A percentile compares a stretch with the other conserved stretches of the same genome.
Conservation (phyloP, 2,329 filamentous ascomycete genomes). For the Beauveria sp. region DNA sequence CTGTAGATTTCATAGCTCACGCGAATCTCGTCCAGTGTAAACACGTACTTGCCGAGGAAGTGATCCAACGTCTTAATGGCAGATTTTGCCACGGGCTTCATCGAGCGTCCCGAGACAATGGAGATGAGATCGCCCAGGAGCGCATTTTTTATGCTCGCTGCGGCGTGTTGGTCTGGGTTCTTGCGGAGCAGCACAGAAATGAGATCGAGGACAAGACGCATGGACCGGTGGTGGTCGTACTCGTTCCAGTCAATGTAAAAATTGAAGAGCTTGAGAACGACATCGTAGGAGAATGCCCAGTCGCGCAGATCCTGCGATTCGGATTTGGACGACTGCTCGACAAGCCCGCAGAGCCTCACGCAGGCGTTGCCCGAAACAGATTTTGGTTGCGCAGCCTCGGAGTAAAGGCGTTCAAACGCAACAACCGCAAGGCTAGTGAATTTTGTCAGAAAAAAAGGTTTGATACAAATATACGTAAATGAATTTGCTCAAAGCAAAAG, state of each 20-base stretch:
- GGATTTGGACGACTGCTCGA: slow-evolving; percentile 51
- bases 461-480: not conserved
- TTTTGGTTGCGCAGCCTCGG: slow-evolving; percentile 43
- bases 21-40: slow-evolving; percentile 40
- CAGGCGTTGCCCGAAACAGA: slow-evolving; percentile 49
- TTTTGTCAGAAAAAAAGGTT: not conserved
- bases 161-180: slow-evolving; percentile 37
- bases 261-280: slow-evolving; percentile 44
- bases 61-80: slow-evolving; percentile 60
- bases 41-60: slow-evolving; percentile 53
- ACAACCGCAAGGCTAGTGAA: slow-evolving; percentile 22
- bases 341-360: slow-evolving; percentile 52
- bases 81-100: slow-evolving; percentile 60
- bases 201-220: slow-evolving; percentile 55
- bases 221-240: slow-evolving; percentile 54
- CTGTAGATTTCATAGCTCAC: slow-evolving; percentile 34
- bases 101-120: slow-evolving; percentile 51
- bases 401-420: slow-evolving; percentile 41
- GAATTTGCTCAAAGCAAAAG: not conserved
- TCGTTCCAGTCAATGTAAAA: slow-evolving; percentile 63
- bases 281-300: slow-evolving; percentile 45
- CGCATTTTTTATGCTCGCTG: slow-evolving; percentile 31
- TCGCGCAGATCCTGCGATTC: slow-evolving; percentile 29
- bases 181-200: slow-evolving; percentile 41
- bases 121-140: slow-evolving; percentile 47